Base-by-base conservation (phyloP, 225 moss, liverwort and hornwort genomes). In the Physcomitrium patens region DNA sequence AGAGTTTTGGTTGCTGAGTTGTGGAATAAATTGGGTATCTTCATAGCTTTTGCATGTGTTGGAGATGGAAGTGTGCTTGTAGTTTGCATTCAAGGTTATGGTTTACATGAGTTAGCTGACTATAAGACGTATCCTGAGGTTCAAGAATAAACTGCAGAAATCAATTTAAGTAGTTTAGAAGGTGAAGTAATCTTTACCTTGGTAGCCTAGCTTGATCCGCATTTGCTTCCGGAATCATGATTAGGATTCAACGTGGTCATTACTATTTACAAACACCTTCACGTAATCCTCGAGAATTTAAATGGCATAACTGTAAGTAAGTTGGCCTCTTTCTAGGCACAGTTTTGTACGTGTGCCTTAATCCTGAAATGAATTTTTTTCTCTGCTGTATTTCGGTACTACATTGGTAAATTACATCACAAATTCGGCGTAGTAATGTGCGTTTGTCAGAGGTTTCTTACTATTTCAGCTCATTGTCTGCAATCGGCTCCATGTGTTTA, bases 1-100 rank as follows among this genome's bases (percentile, higher is more conserved):
- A 53, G 77, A 74, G 52, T 73, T 81, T 78, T 81, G 81, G 67
- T 41, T 69, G 76, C 63, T 73, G 76, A 76, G 44, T 70, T 28
- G 0, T 44, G 68, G 44, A 47, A 67, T 37, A 26, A 47, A 58
- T 37, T 26, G 61, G 24, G 51, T 8, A 65, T 24, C 19, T 19
- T 63, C 26, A 46, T 41, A n/a, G 63, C 63, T 61, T 47, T 31
- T 28, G 18, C 19, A 43, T 60, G 26, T 7, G 48, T 23, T 46
- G 68, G 54, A 71, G 58, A 46, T 63, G 52, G 69, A 60, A 66
- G 66, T 67, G 51, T 51, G 67, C 43, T 64, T 51, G 16, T 47
- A 67, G 71, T 76, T 20, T 13, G 41, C 26, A 50, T 75, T 17
- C 55, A 56, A 71, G 84, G 75, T 67, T 57, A 20, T 46, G 56